Evolutionary conservation across 139 green algal species (phyloP).

Genomic region (Edaphochlamys debaryana): DNA sequence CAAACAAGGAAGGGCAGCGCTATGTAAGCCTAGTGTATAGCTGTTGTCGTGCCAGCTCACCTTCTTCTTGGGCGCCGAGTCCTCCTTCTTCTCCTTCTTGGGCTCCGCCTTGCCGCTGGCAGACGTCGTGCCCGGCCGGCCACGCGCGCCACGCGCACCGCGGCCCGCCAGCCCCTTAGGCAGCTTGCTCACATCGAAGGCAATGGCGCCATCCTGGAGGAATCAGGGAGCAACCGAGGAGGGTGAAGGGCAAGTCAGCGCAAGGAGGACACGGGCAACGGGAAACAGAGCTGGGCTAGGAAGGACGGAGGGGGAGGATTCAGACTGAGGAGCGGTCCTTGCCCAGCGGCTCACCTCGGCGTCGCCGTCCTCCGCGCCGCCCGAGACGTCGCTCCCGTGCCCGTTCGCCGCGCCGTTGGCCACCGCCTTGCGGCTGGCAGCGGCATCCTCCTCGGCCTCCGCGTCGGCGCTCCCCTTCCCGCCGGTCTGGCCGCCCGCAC

Average conservation of each 20-base stretch:
- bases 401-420: neutral
- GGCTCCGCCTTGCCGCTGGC: neutral
- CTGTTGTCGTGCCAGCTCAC: too few species aligned
- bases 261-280: too few species aligned
- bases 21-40: too few species aligned
- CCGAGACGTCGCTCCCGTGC: conserved; percentile 24
- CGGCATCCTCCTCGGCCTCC: conserved; percentile 4
- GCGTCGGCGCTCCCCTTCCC: neutral
- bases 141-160: conserved; percentile 16
- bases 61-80: conserved; percentile 49
- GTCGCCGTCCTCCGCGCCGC: conserved; percentile 26
- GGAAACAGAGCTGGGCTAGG: too few species aligned
- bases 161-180: conserved; percentile 42
- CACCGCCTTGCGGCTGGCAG: neutral
- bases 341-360: too few species aligned
- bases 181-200: conserved; percentile 65
- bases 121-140: neutral
- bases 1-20: too few species aligned
- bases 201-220: conserved; percentile 11
- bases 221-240: too few species aligned
- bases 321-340: too few species aligned
- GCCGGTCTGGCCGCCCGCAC: neutral
- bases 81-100: conserved; percentile 45
- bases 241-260: too few species aligned
- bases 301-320: too few species aligned